Evolutionary conservation across 2,329 filamentous ascomycete species (phyloP).

Genomic region (Fusarium temperatum): DNA sequence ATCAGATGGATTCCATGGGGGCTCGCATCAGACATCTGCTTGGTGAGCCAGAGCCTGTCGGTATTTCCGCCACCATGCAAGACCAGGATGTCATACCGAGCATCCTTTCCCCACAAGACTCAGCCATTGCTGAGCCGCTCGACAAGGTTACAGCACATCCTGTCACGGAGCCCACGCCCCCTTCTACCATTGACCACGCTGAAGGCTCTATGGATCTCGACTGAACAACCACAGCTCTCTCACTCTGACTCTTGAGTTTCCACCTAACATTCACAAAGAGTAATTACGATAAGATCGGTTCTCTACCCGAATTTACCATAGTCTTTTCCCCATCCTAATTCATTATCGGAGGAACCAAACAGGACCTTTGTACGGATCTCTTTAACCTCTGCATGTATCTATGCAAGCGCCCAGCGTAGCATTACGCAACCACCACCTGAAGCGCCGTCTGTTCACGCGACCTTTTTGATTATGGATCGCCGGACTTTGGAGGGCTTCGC

Average conservation of each 20-base stretch:
- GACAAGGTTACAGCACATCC: conserved; percentile 45
- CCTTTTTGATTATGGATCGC: conserved; percentile 31
- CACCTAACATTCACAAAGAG: background rate
- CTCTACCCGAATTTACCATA: conserved; percentile 30
- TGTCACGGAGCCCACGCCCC: conserved; percentile 52
- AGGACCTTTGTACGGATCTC: conserved; percentile 22
- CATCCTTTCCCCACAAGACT: conserved; percentile 42
- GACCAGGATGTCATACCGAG: conserved; percentile 39
- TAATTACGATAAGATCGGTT: conserved; percentile 29
- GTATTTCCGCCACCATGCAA: conserved; percentile 27
- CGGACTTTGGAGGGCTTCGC: conserved; percentile 36
- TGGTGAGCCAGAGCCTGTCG: conserved; percentile 44
- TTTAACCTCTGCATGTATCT: background rate
- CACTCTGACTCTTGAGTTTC: background rate
- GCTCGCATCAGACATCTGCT: conserved; percentile 54
- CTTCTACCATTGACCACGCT: conserved; percentile 51
- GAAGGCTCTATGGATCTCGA: conserved; percentile 54
- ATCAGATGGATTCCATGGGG: conserved; percentile 56
- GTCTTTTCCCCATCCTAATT: conserved; percentile 12
- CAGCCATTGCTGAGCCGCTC: conserved; percentile 42
- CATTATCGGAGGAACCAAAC: conserved; percentile 19
- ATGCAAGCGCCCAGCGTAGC: background rate
- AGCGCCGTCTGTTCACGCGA: background rate
- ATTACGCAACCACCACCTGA: background rate
- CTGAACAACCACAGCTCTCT: conserved; percentile 28